Evolutionary conservation across 225 moss, liverwort and hornwort species (phyloP), one percentile per base, ranked within the genome.

Genomic region (Sphagnum contortum): DNA sequence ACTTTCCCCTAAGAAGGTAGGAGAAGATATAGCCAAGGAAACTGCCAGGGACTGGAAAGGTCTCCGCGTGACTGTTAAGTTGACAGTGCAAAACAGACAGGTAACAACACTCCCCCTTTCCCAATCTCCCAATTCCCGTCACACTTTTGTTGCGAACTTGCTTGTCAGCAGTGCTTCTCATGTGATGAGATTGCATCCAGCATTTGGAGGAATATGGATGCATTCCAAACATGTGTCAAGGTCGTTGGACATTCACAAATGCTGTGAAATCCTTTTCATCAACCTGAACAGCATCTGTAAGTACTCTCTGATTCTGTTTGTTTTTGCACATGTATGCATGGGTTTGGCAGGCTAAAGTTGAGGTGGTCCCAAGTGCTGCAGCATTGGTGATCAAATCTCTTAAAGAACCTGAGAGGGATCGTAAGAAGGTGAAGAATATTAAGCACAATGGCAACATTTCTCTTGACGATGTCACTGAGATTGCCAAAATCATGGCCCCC

Each of bases 11-110:
- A 80, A 80, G 70, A 80, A 80, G 59, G 70, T 80, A 14, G 80
- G 80, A 57, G 80, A 80, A 54, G 80, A 80, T 57, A 80, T 80
- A 44, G 80, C 80, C 44, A 80, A 76, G 67, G 80, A 80, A 63
- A 80, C 80, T 2, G 80, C 80, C 8, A 76, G 76, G 70, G 80
- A 80, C 51, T 80, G 80, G 80, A 80, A 80, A 68, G 80, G 80
- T 66, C 70, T 80, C 69, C 66, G 80, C 12, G 80, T 80, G 9
- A 80, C 80, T 7, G 76, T 80, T 49, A 80, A 80, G 73, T 67
- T 80, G 50, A 72, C 80, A 4, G 76, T 80, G 55, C 80, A 80
- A 51, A 80, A 80, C 67, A 66, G 80, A 52, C 52, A 52, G 52
- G 52, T 52, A 29, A 29, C 29, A 5, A 5, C 1, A 9, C 52